Base-by-base conservation (phyloP, 1,284 basidiomycete genomes). In the Tausonia pullulans region DNA sequence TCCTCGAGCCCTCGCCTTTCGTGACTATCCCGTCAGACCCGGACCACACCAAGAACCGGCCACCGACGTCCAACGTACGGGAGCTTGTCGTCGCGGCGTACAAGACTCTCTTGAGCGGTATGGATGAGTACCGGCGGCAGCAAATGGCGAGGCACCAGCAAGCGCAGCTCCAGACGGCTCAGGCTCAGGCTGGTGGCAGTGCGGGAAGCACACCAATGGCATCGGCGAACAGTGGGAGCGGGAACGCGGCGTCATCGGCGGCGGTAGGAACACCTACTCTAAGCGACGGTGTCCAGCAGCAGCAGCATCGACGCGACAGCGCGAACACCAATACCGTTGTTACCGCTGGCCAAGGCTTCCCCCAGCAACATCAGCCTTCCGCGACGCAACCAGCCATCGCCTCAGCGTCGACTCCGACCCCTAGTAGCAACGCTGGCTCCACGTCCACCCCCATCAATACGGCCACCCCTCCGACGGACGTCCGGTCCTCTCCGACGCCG, bases 41-140 rank as follows among this genome's bases (percentile, higher is more conserved):
- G 27, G 51, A 61, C 51, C 14, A 45, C 45, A 55, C 13, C 60
- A 46, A 45, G 45, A 61, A 54, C 44, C 52, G 49, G 8, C 51
- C 39, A 53, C 39, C 51, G 51, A 54, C 60, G 10, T 41, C 10
- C 39, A 55, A 55, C 60, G 5, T 52, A 3, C 40, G 40, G 50
- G 60, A 61, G 51, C n/a, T 61, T 41, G 16, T 61, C 51, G 50
- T 46, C 9, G 41, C 50, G 39, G 60, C 60, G 11, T 55, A 61
- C 53, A 44, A 16, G 45, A 27, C 14, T 9, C 43, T 61, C 60
- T 41, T 53, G 0, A 39, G 16, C 11, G 50, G 50, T 10, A 40
- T 61, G 45, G 60, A 61, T 13, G 60, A 61, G 43, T 16, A 45
- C 11, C 41, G 60, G 14, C 43, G 39, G 27, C 52, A 55, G 44